These are phyloP conservation scores for Jackrogersella multiformis DNA, from an alignment of 495 filamentous ascomycete genomes.

Conservation along the genomic window DNA sequence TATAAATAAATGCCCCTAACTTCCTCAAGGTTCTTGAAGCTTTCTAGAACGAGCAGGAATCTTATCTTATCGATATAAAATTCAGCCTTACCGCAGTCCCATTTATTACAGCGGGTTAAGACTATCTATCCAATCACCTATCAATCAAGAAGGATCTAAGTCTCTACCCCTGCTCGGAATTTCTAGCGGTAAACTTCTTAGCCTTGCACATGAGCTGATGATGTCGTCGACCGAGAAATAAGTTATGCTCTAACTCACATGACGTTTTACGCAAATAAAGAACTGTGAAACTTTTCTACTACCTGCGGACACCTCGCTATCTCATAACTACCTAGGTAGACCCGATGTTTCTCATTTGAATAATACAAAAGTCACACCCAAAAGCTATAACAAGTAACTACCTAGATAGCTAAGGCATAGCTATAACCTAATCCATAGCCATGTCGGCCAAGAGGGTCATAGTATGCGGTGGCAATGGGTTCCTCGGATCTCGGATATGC, in stretches of 20 bases:
- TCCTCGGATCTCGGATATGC: slow-evolving; percentile 92
- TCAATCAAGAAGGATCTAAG: no score
- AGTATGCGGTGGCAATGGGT: slow-evolving; percentile 95
- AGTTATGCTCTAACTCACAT: background rate
- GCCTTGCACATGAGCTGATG: slow-evolving; percentile 19
- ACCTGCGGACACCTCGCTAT: no score
- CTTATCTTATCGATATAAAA: no score
- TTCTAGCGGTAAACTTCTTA: slow-evolving; percentile 4
- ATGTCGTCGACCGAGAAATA: slow-evolving; percentile 16
- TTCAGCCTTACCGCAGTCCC: background rate
- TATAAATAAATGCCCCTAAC: no score
- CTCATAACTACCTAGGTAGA: no score
- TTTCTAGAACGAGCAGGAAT: no score
- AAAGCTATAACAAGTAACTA: slow-evolving; percentile 5
- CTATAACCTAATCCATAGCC: slow-evolving; percentile 4
- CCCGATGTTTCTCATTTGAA: background rate
- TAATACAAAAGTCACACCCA: background rate
- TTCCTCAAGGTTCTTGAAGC: no score
- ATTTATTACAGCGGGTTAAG: no score
- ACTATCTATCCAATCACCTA: no score
- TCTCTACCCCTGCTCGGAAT: slow-evolving; percentile 2
- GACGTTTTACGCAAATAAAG: no score
- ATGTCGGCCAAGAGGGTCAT: slow-evolving; percentile 73
- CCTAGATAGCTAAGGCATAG: no score
- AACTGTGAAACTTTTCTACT: no score